Percentiles rank a stretch among this genome's conserved stretches.
phyloP scores from a whole-genome alignment of 768 basidiomycete genomes.

The Lactifluus echinatus region DNA sequence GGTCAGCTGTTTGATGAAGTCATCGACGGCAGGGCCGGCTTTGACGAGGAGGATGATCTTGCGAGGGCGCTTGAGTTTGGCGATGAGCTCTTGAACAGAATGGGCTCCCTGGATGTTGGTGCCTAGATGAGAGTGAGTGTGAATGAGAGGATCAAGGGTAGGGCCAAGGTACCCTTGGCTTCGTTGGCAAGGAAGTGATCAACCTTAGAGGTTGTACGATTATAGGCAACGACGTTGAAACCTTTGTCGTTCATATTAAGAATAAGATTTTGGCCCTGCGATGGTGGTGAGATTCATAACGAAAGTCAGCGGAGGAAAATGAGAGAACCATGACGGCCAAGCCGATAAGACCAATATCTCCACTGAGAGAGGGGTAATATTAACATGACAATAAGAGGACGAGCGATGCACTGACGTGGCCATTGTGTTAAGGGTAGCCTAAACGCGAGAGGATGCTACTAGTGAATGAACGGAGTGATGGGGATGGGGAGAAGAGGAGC shows the following conservation, averaged over 20 bases:
- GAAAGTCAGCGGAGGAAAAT: constrained; percentile 18
- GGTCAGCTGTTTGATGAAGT: constrained; percentile 83
- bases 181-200: constrained; percentile 93
- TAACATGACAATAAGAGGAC: constrained; percentile 21
- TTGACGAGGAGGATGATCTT: constrained; percentile 99
- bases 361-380: constrained; percentile 38
- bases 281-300: constrained; percentile 8
- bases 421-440: constrained; percentile 31
- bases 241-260: constrained; percentile 99
- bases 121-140: constrained; percentile 40
- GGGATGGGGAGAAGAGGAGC: constrained; percentile 18
- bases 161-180: constrained; percentile 75
- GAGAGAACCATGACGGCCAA: constrained; percentile 87
- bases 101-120: constrained; percentile 94
- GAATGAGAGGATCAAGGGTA: constrained; percentile 17
- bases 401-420: constrained; percentile 42
- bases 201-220: constrained; percentile 95
- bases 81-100: constrained; percentile 81
- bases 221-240: constrained; percentile 93
- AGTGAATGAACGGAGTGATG: not conserved
- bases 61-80: constrained; percentile 91
- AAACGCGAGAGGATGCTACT: constrained; percentile 27
- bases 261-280: constrained; percentile 91
- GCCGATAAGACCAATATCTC: constrained; percentile 98
- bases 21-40: constrained; percentile 93